Evolutionary conservation across 2,329 filamentous ascomycete species (phyloP).

Genomic region (Claviceps quebecensis): DNA sequence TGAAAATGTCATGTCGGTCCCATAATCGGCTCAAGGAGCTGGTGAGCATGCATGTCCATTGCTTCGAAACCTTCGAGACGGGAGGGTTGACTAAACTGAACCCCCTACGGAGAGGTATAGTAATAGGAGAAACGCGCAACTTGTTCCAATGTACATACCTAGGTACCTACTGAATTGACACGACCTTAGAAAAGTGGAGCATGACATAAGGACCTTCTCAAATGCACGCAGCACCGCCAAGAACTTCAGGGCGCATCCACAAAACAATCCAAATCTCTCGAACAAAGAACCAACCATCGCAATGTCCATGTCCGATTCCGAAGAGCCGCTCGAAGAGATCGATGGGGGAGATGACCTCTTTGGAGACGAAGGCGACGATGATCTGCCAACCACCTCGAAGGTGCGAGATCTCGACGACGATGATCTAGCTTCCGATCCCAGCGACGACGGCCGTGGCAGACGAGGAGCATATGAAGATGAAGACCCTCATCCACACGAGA

Average conservation of each 20-base stretch:
- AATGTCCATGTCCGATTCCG: conserved; percentile 48
- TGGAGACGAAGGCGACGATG: conserved; percentile 46
- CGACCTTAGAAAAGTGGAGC: background rate
- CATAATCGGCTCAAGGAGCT: too few relatives aligned
- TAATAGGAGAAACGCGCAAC: too few relatives aligned
- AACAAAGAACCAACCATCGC: conserved; percentile 1
- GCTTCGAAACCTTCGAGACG: too few relatives aligned
- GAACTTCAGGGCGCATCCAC: background rate
- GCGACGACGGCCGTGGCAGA: conserved; percentile 24
- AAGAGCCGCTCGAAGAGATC: conserved; percentile 36
- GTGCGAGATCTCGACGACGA: conserved; percentile 52
- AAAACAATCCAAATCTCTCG: background rate
- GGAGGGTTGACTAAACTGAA: too few relatives aligned
- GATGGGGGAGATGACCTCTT: conserved; percentile 50
- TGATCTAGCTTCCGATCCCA: conserved; percentile 38
- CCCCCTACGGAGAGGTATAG: too few relatives aligned
- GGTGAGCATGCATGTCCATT: too few relatives aligned
- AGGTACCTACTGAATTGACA: too few relatives aligned
- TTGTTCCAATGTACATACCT: too few relatives aligned
- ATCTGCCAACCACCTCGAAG: conserved; percentile 38
- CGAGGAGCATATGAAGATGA: conserved; percentile 29
- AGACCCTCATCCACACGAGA: conserved; percentile 30
- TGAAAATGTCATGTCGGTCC: too few relatives aligned
- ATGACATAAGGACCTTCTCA: background rate
- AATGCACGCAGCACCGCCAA: background rate